Evolutionary conservation across 1,284 basidiomycete genomes (phyloP).

Genomic region (Ustilago hordei): DNA sequence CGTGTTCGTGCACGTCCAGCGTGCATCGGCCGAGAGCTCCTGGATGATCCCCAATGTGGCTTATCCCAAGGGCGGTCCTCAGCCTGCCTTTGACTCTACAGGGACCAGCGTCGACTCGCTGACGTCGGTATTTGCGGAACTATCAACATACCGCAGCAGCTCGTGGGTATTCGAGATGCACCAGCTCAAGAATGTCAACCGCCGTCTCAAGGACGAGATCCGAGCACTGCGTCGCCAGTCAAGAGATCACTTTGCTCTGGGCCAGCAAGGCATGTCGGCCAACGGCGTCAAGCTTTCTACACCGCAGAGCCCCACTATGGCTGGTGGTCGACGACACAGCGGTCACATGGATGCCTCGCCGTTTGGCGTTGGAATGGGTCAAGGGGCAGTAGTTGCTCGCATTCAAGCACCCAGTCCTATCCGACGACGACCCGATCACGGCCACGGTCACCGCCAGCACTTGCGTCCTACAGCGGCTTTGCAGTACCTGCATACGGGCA

Average conservation of each 20-base stretch:
- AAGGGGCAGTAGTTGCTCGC: constrained; percentile 17
- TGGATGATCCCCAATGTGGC: constrained; percentile 55
- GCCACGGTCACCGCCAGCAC: constrained; percentile 54
- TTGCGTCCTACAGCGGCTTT: constrained; percentile 40
- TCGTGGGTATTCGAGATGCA: constrained; percentile 66
- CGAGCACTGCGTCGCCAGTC: constrained; percentile 52
- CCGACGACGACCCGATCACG: constrained; percentile 51
- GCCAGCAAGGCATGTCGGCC: constrained; percentile 8
- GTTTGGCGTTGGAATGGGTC: constrained; percentile 13
- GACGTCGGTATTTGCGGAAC: constrained; percentile 61
- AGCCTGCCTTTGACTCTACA: constrained; percentile 43
- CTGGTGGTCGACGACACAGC: constrained; percentile 23
- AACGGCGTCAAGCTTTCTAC: constrained; percentile 27
- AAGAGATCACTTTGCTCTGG: constrained; percentile 28
- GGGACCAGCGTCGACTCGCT: constrained; percentile 49
- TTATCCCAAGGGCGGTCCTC: constrained; percentile 50
- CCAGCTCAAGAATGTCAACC: constrained; percentile 65
- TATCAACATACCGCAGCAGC: constrained; percentile 57
- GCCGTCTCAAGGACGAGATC: constrained; percentile 61
- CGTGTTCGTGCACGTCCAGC: constrained; percentile 58
- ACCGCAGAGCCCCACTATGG: constrained; percentile 31
- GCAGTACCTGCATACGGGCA: constrained; percentile 36
- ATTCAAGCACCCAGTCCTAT: constrained; percentile 43
- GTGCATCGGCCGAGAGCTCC: constrained; percentile 41
- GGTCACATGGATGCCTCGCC: constrained; percentile 15